A percentile compares a stretch with the other conserved stretches of the same genome.
Conservation (phyloP, 1,139 yeast genomes). For the Geotrichum australiense region DNA sequence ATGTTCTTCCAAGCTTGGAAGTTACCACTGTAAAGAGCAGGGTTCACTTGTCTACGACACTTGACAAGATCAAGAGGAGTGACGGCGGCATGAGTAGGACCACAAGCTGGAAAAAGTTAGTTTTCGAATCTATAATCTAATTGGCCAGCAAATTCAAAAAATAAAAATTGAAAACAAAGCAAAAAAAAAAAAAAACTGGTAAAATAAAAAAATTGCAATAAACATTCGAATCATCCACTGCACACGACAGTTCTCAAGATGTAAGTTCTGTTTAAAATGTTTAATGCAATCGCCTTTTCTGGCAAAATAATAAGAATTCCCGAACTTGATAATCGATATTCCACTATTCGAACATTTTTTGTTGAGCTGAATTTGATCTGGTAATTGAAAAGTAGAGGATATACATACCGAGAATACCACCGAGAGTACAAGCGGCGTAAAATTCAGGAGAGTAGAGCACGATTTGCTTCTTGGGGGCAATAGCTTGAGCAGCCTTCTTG, state of each 20-base stretch:
- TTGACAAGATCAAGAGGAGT: slow-evolving; percentile 91
- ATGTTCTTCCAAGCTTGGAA: slow-evolving; percentile 73
- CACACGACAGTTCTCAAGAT: too few relatives aligned
- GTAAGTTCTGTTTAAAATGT: too few relatives aligned
- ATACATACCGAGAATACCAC: slow-evolving; percentile 56
- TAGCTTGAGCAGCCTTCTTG: slow-evolving; percentile 29
- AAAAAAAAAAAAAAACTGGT: neutral
- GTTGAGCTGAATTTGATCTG: too few relatives aligned
- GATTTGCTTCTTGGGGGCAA: slow-evolving; percentile 35
- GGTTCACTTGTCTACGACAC: slow-evolving; percentile 83
- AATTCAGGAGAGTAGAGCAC: slow-evolving; percentile 61
- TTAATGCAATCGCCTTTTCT: too few relatives aligned
- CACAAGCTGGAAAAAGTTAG: slow-evolving; percentile 60
- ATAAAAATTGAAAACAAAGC: too few relatives aligned
- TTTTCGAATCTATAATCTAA: too few relatives aligned
- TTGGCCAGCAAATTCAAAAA: too few relatives aligned
- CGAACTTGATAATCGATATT: too few relatives aligned
- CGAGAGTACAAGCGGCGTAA: slow-evolving; percentile 76
- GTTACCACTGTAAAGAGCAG: slow-evolving; percentile 64
- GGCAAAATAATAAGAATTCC: too few relatives aligned
- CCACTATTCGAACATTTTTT: too few relatives aligned
- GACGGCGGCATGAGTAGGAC: slow-evolving; percentile 89
- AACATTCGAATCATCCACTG: too few relatives aligned
- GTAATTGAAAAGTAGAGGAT: slow-evolving; percentile 2
- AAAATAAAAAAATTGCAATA: slow-evolving; percentile 1